Evolutionary conservation across 768 basidiomycete genomes (phyloP).

Genomic region (Rhodotorula taiwanensis): DNA sequence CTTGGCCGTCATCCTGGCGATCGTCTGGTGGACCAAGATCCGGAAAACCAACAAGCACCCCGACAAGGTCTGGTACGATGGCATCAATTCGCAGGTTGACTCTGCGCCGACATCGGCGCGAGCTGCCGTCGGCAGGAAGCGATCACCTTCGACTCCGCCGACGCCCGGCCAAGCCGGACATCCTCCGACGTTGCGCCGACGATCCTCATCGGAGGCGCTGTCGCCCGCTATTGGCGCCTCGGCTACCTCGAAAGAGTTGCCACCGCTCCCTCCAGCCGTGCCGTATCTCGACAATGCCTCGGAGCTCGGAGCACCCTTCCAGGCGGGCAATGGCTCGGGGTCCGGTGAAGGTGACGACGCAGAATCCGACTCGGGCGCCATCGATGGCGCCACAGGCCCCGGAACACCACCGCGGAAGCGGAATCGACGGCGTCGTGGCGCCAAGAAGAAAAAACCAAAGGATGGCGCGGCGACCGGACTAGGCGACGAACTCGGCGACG

Average conservation of each 20-base stretch:
- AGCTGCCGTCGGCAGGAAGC: not conserved
- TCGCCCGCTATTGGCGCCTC: slow-evolving; percentile 3
- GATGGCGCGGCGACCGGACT: slow-evolving; percentile 15
- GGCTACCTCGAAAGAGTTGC: slow-evolving; percentile 19
- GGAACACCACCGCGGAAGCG: slow-evolving; percentile 24
- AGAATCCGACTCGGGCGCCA: slow-evolving; percentile 43
- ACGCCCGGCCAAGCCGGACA: slow-evolving; percentile 10
- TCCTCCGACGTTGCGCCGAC: slow-evolving; percentile 7
- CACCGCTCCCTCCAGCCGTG: slow-evolving; percentile 21
- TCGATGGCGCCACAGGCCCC: slow-evolving; percentile 36
- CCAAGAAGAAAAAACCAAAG: slow-evolving; percentile 37
- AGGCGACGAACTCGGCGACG: slow-evolving; percentile 37
- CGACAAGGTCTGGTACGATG: no score
- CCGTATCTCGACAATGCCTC: not conserved
- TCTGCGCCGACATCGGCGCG: no score
- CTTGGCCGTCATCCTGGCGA: no score
- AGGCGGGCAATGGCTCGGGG: no score
- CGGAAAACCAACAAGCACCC: no score
- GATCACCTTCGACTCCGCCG: slow-evolving; percentile 27
- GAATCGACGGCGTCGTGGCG: slow-evolving; percentile 25
- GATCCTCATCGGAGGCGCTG: slow-evolving; percentile 17
- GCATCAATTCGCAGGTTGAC: no score
- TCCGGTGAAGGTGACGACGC: slow-evolving; percentile 21
- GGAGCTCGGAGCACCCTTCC: not conserved
- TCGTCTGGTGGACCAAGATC: no score